These are phyloP conservation scores for Calocybe gangraenosa DNA, from an alignment of 768 basidiomycete species.

Conservation along the genomic window DNA sequence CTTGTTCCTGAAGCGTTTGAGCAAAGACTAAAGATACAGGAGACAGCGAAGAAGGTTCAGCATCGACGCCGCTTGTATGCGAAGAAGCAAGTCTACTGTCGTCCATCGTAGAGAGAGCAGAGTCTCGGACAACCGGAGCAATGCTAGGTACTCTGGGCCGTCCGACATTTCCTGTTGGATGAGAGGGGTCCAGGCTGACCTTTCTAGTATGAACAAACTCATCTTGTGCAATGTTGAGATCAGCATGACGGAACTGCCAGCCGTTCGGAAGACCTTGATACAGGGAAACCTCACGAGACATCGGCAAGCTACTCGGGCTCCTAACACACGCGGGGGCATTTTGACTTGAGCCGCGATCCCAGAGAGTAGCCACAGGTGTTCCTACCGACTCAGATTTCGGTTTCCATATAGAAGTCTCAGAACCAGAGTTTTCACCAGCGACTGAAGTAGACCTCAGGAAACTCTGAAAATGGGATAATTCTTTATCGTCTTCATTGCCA, in stretches of 20 bases:
- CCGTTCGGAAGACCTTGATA: slow-evolving; percentile 44
- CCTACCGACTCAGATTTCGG: neutral
- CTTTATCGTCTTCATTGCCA: neutral
- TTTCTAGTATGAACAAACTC: slow-evolving; percentile 16
- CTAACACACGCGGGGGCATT: slow-evolving; percentile 4
- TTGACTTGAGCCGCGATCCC: slow-evolving; percentile 9
- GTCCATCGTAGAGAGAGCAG: slow-evolving; percentile 8
- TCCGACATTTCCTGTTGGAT: slow-evolving; percentile 7
- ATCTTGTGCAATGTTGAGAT: slow-evolving; percentile 27
- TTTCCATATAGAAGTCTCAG: neutral
- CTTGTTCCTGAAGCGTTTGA: slow-evolving; percentile 7
- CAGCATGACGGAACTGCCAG: slow-evolving; percentile 40
- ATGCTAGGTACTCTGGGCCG: slow-evolving; percentile 38
- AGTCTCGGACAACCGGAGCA: slow-evolving; percentile 27
- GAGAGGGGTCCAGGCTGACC: neutral
- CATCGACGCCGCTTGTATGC: slow-evolving; percentile 18
- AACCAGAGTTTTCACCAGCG: neutral
- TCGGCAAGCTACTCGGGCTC: slow-evolving; percentile 20
- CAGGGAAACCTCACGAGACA: slow-evolving; percentile 44
- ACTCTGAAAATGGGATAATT: neutral
- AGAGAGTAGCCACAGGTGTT: neutral
- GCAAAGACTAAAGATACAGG: slow-evolving; percentile 1
- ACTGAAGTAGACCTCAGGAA: neutral
- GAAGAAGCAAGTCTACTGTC: neutral
- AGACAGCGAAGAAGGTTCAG: slow-evolving; percentile 9